These are phyloP conservation scores for Pseudopithomyces maydicus DNA, from an alignment of 2,329 filamentous ascomycete species.

Conservation along the genomic window DNA sequence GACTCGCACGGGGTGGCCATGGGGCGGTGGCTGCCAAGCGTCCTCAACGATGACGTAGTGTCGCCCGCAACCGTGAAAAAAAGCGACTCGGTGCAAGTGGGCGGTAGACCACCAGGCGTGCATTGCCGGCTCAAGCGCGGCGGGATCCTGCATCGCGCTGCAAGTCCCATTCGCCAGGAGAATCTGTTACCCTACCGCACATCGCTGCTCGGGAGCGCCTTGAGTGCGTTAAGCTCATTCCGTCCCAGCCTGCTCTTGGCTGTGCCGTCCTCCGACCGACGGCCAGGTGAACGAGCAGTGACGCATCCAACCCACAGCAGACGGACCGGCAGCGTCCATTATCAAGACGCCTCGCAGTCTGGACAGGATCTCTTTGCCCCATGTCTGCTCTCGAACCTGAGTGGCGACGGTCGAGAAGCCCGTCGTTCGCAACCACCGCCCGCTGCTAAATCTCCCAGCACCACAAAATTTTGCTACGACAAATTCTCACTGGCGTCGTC, in stretches of 20 bases:
- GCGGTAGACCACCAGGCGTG: background rate
- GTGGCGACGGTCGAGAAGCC: background rate
- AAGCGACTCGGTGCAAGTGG: conserved; percentile 2
- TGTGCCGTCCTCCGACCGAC: background rate
- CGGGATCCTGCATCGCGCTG: background rate
- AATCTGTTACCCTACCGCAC: background rate
- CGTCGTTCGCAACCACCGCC: background rate
- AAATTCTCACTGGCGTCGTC: background rate
- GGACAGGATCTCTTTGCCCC: background rate
- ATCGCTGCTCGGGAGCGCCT: background rate
- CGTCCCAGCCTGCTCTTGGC: background rate
- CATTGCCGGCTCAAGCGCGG: background rate
- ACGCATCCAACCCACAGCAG: background rate
- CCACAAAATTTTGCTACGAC: background rate
- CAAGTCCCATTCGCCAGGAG: conserved; percentile 1
- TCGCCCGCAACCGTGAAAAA: background rate
- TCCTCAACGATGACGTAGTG: background rate
- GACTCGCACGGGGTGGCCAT: background rate
- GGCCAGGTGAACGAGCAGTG: background rate
- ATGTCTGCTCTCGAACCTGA: background rate
- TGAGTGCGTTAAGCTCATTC: background rate
- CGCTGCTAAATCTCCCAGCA: background rate
- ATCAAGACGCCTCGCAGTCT: background rate
- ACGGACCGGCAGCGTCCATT: too few relatives aligned
- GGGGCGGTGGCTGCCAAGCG: background rate